Evolutionary conservation across 164 flowering plant genomes (phyloP).

Genomic region (Dillenia suffruticosa): DNA sequence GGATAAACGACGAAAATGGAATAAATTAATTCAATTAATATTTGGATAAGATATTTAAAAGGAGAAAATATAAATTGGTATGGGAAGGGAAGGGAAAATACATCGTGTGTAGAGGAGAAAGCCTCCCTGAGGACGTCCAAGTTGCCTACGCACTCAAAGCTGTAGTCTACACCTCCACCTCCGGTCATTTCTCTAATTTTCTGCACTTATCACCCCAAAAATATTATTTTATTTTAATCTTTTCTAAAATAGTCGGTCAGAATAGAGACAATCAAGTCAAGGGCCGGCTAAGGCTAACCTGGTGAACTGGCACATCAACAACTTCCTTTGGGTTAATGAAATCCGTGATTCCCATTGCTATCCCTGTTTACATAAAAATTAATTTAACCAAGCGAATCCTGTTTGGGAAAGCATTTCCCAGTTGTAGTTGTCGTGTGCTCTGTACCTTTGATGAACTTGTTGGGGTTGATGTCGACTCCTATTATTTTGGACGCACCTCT

Average conservation of each 20-base stretch:
- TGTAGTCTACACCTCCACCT: constrained; percentile 64
- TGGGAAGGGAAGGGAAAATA: constrained; percentile 9
- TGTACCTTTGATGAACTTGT: constrained; percentile 50
- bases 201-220: constrained; percentile 25
- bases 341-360: constrained; percentile 61
- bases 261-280: too few species aligned
- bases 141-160: constrained; percentile 74
- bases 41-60: too few species aligned
- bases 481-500: constrained; percentile 71
- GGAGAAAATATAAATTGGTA: too few species aligned
- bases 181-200: constrained; percentile 47
- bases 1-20: too few species aligned
- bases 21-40: too few species aligned
- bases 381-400: neutral
- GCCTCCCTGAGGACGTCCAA: constrained; percentile 66
- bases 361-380: constrained; percentile 17
- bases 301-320: constrained; percentile 36
- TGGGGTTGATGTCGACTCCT: constrained; percentile 62
- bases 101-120: constrained; percentile 63
- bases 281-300: constrained; percentile 26
- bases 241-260: too few species aligned
- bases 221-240: neutral
- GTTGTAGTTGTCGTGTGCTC: too few species aligned
- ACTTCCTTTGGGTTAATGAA: constrained; percentile 54
- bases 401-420: too few species aligned